Evolutionary conservation across 2,329 filamentous ascomycete genomes (phyloP).

Genomic region (Penicillium sp.): DNA sequence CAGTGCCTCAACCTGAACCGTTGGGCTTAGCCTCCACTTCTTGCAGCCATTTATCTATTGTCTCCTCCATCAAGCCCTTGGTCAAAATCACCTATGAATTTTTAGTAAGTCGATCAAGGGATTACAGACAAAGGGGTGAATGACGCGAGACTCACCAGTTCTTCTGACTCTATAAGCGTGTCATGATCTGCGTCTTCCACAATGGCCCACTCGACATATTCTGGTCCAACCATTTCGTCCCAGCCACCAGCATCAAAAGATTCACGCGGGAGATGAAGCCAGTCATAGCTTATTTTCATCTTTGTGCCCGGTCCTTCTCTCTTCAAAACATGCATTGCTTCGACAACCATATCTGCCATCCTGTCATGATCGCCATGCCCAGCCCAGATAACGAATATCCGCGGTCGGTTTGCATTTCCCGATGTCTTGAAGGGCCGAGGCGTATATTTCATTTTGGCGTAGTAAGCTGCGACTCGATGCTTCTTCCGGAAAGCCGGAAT

Average conservation of each 20-base stretch:
- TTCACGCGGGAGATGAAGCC: slow-evolving; percentile 6
- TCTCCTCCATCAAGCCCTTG: slow-evolving; percentile 1
- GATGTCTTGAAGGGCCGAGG: slow-evolving; percentile 2
- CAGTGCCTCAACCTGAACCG: background rate
- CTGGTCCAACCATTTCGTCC: slow-evolving; percentile 11
- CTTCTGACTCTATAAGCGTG: slow-evolving; percentile 8
- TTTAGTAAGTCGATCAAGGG: background rate
- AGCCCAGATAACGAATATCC: slow-evolving; percentile 11
- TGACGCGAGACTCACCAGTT: background rate
- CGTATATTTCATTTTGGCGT: slow-evolving; percentile 6
- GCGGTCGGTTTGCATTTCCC: background rate
- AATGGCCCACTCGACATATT: slow-evolving; percentile 8
- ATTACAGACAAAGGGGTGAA: background rate
- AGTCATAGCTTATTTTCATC: background rate
- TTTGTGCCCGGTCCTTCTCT: background rate
- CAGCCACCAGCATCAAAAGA: slow-evolving; percentile 10
- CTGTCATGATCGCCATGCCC: slow-evolving; percentile 12
- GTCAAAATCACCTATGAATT: slow-evolving; percentile 3
- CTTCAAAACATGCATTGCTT: slow-evolving; percentile 2
- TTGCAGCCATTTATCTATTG: slow-evolving; percentile 5
- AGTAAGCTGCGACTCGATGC: slow-evolving; percentile 4
- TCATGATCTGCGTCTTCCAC: slow-evolving; percentile 8
- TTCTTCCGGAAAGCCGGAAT: slow-evolving; percentile 7
- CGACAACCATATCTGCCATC: background rate
- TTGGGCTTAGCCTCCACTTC: background rate